phyloP scores from a whole-genome alignment of 768 basidiomycete species.

The Dentipellis sp. region DNA sequence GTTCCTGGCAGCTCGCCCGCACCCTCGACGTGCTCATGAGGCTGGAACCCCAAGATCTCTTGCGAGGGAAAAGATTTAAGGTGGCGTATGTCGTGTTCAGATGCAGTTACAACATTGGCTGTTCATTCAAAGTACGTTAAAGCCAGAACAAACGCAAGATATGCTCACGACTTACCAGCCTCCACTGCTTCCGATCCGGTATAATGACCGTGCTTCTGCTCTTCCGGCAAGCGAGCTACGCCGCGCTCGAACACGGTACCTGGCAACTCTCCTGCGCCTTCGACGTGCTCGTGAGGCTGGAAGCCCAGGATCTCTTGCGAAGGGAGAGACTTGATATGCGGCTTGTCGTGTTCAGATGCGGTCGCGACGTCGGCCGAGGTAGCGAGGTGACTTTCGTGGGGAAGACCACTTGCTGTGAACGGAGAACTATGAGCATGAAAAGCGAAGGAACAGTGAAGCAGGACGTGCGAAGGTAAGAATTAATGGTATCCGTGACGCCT shows the following conservation, averaged over 20 bases:
- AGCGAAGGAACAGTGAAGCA: not conserved
- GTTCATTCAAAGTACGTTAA: too few species aligned
- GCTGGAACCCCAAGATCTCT: slow-evolving; percentile 11
- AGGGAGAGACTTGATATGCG: not conserved
- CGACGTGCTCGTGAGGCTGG: not conserved
- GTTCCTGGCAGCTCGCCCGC: slow-evolving; percentile 17
- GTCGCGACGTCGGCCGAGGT: not conserved
- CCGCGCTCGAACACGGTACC: not conserved
- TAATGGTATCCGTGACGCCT: slow-evolving; percentile 16
- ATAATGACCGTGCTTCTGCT: not conserved
- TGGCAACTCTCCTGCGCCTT: not conserved
- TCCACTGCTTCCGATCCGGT: too few species aligned
- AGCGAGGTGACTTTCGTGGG: too few species aligned
- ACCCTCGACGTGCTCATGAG: slow-evolving; percentile 16
- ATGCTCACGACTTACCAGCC: too few species aligned
- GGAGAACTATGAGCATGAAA: not conserved
- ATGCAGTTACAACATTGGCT: too few species aligned
- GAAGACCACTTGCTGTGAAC: too few species aligned
- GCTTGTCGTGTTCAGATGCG: not conserved
- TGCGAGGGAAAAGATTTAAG: slow-evolving; percentile 11
- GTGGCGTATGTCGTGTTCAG: too few species aligned
- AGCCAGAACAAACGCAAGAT: too few species aligned
- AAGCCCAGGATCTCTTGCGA: not conserved
- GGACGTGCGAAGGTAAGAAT: slow-evolving; percentile 17
- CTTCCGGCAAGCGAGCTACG: not conserved